A percentile compares a stretch with the other conserved stretches of the same genome.
Conservation (phyloP, 345 rosid species). For the Eucalyptus melliodora region DNA sequence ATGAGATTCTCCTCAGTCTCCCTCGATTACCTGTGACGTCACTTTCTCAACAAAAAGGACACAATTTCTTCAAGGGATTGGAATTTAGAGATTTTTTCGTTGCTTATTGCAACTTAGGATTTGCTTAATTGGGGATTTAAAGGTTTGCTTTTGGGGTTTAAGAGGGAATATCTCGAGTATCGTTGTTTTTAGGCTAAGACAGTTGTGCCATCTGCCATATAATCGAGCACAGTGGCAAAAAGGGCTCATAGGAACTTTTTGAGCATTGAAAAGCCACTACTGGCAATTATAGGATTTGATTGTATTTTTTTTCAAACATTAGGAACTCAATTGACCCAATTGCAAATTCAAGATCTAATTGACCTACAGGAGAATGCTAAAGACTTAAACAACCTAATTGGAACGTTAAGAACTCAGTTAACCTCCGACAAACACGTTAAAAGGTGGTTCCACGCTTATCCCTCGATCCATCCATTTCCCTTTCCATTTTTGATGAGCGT, state of each 20-base stretch:
- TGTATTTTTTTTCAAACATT: background rate
- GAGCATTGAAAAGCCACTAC: background rate
- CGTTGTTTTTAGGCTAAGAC: too few relatives aligned
- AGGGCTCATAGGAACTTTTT: background rate
- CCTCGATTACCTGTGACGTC: background rate
- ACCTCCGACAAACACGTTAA: background rate
- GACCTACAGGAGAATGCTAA: background rate
- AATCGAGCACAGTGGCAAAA: background rate
- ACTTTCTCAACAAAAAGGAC: background rate
- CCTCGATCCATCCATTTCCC: background rate
- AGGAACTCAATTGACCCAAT: background rate
- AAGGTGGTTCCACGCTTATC: background rate
- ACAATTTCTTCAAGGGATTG: background rate
- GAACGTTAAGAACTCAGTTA: background rate
- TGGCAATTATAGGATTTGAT: background rate
- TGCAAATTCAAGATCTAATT: background rate
- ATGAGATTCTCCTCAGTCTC: background rate
- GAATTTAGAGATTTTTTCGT: background rate
- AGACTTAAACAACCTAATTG: background rate
- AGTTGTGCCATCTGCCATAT: background rate
- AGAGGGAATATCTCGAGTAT: too few relatives aligned
- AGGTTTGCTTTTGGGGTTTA: background rate
- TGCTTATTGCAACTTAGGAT: background rate
- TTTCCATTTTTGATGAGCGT: background rate
- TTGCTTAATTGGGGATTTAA: background rate